These are phyloP conservation scores for Scenedesmus sp. DNA, from an alignment of 163 green algal genomes.

Conservation along the genomic window DNA sequence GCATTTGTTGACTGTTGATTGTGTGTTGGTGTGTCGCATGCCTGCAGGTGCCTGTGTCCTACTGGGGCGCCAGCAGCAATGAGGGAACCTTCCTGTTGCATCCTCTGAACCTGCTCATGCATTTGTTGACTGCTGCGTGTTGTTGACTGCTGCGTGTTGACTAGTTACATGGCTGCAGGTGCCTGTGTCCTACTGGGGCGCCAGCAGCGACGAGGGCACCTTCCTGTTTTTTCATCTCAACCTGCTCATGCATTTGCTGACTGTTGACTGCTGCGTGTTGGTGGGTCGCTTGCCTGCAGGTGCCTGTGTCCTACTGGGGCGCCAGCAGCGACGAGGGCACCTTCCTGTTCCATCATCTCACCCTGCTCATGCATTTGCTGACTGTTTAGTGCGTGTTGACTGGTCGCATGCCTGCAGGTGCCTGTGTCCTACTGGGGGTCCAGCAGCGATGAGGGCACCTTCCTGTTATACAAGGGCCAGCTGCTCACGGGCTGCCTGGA, in stretches of 20 bases:
- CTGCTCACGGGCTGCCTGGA: constrained; percentile 90
- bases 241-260: not conserved
- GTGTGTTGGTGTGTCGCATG: not conserved
- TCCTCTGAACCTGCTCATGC: too few species aligned
- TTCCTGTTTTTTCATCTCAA: not conserved
- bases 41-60: too few species aligned
- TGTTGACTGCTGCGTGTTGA: constrained; percentile 66
- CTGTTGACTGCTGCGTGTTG: not conserved
- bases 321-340: too few species aligned
- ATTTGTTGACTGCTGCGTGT: not conserved
- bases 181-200: too few species aligned
- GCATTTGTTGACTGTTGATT: too few species aligned
- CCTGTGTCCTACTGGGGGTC: constrained; percentile 52
- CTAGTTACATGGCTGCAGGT: constrained; percentile 53
- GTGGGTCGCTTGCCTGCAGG: not conserved
- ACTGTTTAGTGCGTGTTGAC: not conserved
- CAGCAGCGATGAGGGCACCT: constrained; percentile 77
- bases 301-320: too few species aligned
- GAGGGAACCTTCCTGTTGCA: too few species aligned
- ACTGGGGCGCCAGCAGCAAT: too few species aligned
- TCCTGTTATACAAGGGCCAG: constrained; percentile 84
- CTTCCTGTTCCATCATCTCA: too few species aligned
- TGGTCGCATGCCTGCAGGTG: too few species aligned
- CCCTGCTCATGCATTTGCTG: too few species aligned
- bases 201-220: too few species aligned